Conservation (phyloP, 2,329 filamentous ascomycete genomes). For the Colletotrichum plurivorum region DNA sequence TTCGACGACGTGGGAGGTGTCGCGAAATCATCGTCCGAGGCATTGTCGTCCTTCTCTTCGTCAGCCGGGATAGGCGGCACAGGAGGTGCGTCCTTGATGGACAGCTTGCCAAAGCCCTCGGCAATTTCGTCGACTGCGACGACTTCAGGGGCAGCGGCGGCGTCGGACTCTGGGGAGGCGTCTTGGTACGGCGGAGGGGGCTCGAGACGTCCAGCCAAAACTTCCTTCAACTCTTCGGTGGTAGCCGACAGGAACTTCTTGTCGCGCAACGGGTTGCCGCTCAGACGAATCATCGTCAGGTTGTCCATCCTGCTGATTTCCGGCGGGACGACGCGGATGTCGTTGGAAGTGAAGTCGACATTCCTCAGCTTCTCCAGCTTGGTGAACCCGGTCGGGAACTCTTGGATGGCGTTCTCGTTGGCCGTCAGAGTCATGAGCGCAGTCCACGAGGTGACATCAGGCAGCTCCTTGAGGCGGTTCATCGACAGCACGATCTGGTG, state of each 20-base stretch:
- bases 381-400: slow-evolving; percentile 83
- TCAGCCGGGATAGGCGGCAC: slow-evolving; percentile 21
- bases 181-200: slow-evolving; percentile 63
- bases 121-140: slow-evolving; percentile 52
- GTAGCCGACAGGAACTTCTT: slow-evolving; percentile 87
- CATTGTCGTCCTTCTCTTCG: slow-evolving; percentile 58
- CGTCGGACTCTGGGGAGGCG: slow-evolving; percentile 3
- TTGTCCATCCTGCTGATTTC: slow-evolving; percentile 85
- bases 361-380: slow-evolving; percentile 77
- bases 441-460: slow-evolving; percentile 81
- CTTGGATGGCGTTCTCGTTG: slow-evolving; percentile 84
- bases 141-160: slow-evolving; percentile 41
- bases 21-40: slow-evolving; percentile 70
- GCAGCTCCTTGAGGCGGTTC: slow-evolving; percentile 82
- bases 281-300: slow-evolving; percentile 81
- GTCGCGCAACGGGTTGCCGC: slow-evolving; percentile 91
- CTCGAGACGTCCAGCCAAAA: slow-evolving; percentile 76
- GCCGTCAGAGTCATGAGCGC: slow-evolving; percentile 80
- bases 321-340: slow-evolving; percentile 81
- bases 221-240: slow-evolving; percentile 85
- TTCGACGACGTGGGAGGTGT: slow-evolving; percentile 70
- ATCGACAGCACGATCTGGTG: slow-evolving; percentile 83
- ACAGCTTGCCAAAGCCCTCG: slow-evolving; percentile 33
- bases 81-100: slow-evolving; percentile 12
- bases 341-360: slow-evolving; percentile 88